These are phyloP conservation scores for Solanum dulcamara DNA, from an alignment of 257 asterid species.

Conservation along the genomic window DNA sequence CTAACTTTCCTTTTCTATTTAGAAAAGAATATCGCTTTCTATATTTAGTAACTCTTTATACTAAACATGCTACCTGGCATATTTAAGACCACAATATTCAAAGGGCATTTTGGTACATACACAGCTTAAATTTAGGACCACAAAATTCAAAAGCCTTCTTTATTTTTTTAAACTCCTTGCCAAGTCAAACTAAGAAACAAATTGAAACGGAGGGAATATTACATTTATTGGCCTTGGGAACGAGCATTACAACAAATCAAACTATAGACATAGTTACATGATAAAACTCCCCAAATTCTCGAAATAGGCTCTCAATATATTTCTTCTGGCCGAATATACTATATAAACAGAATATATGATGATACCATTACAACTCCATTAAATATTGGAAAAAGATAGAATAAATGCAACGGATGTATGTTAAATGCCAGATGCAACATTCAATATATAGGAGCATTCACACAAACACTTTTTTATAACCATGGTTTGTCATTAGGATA, in stretches of 20 bases:
- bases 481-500: no score
- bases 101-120: neutral
- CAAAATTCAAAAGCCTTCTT: no score
- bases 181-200: neutral
- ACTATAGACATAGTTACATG: neutral
- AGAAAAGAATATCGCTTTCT: neutral
- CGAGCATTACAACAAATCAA: neutral
- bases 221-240: neutral
- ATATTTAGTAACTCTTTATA: neutral
- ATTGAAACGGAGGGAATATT: neutral
- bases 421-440: neutral
- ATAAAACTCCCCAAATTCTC: neutral
- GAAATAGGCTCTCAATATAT: neutral
- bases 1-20: neutral
- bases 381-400: neutral
- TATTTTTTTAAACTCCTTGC: no score
- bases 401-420: neutral
- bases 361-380: neutral
- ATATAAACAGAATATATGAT: neutral
- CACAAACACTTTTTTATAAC: neutral
- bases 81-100: neutral
- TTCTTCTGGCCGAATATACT: neutral
- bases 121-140: neutral
- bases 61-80: neutral
- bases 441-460: neutral